These are phyloP conservation scores for Mycena sp. DNA, from an alignment of 1,284 basidiomycete species.

Conservation along the genomic window DNA sequence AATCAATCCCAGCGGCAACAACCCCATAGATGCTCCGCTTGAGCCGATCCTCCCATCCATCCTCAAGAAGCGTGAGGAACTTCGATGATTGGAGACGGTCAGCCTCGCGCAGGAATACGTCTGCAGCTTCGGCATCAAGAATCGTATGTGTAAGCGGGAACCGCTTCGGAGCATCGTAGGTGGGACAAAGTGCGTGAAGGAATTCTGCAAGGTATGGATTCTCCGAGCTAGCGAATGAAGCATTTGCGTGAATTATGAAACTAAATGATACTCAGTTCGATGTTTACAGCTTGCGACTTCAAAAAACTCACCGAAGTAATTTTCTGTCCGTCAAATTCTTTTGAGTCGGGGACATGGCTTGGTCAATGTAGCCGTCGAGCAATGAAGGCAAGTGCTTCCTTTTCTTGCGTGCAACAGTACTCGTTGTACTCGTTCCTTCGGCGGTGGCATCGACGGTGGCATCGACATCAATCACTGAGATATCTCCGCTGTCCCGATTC, in stretches of 20 bases:
- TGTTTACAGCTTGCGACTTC: no score
- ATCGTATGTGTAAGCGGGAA: background rate
- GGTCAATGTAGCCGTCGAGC: background rate
- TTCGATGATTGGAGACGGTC: background rate
- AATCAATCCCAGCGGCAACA: no score
- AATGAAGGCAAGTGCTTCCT: background rate
- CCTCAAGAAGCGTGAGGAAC: slow-evolving; percentile 6
- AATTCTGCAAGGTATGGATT: background rate
- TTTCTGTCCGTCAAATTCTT: background rate
- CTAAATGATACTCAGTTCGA: background rate
- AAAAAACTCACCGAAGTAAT: no score
- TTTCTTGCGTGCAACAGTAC: background rate
- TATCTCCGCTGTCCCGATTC: background rate
- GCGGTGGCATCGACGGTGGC: background rate
- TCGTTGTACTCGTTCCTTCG: no score
- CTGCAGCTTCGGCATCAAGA: background rate
- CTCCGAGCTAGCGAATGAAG: background rate
- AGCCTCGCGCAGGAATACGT: background rate
- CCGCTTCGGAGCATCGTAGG: no score
- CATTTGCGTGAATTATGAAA: slow-evolving; percentile 6
- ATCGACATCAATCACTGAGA: background rate
- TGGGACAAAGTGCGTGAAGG: background rate
- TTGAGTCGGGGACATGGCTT: background rate
- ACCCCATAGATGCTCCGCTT: no score
- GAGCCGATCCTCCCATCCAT: no score